Percentiles rank a stretch among this genome's conserved stretches.
These are phyloP conservation scores for Saccharum hybrid DNA, from an alignment of 202 grass and related monocot genomes.

Conservation along the genomic window DNA sequence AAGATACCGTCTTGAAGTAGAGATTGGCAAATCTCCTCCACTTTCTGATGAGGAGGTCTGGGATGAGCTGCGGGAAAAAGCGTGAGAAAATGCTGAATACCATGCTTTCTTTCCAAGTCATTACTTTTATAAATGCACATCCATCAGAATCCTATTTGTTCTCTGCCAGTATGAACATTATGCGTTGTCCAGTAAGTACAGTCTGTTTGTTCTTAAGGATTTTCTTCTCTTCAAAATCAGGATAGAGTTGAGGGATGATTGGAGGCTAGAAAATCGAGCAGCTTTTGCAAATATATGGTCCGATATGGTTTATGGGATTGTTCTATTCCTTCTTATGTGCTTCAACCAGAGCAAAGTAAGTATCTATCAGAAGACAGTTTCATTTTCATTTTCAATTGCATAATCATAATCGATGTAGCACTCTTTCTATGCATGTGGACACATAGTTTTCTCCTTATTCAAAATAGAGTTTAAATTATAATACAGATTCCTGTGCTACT, in stretches of 20 bases:
- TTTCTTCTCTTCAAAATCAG: slow-evolving; percentile 58
- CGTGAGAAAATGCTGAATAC: slow-evolving; percentile 61
- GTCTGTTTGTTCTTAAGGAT: slow-evolving; percentile 33
- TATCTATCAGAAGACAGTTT: slow-evolving; percentile 41
- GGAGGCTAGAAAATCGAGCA: slow-evolving; percentile 88
- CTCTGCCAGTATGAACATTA: slow-evolving; percentile 8
- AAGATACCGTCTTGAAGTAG: slow-evolving; percentile 77
- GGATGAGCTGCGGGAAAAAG: slow-evolving; percentile 76
- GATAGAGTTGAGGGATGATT: slow-evolving; percentile 90
- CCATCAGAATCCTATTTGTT: slow-evolving; percentile 32
- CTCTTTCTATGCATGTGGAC: slow-evolving; percentile 7
- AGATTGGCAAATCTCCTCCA: slow-evolving; percentile 87
- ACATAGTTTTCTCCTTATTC: background rate
- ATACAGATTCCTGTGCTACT: slow-evolving; percentile 9
- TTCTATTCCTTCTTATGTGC: slow-evolving; percentile 85
- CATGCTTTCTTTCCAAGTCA: slow-evolving; percentile 28
- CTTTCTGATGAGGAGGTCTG: slow-evolving; percentile 88
- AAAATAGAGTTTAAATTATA: slow-evolving; percentile 8
- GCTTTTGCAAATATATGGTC: slow-evolving; percentile 97
- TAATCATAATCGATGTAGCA: slow-evolving; percentile 14
- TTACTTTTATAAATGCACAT: slow-evolving; percentile 31
- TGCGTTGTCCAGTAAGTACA: slow-evolving; percentile 12
- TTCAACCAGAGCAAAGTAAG: slow-evolving; percentile 91
- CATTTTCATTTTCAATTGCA: background rate
- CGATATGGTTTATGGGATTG: slow-evolving; percentile 75